Evolutionary conservation across 306 rosid species (phyloP).

Genomic region (Aeschynomene evenia): DNA sequence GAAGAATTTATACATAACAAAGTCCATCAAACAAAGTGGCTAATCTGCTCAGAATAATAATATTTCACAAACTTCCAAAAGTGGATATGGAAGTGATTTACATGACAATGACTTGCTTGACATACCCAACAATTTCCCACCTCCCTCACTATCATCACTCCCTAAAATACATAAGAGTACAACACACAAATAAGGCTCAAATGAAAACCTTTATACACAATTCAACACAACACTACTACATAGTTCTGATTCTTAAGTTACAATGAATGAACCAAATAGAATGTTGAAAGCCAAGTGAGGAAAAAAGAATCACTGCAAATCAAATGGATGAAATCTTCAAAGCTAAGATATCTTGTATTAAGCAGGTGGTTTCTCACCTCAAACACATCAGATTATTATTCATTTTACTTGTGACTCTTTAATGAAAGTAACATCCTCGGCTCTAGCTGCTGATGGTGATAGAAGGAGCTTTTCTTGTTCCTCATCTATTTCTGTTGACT

Average conservation of each 20-base stretch:
- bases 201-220: background rate
- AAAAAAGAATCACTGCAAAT: constrained; percentile 29
- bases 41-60: background rate
- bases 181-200: background rate
- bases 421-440: constrained; percentile 55
- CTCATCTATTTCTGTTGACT: constrained; percentile 50
- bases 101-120: background rate
- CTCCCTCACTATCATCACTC: background rate
- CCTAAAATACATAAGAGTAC: background rate
- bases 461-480: constrained; percentile 70
- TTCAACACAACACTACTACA: background rate
- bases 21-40: constrained; percentile 21
- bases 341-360: constrained; percentile 2
- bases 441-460: constrained; percentile 40
- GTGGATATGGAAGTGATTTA: constrained; percentile 20
- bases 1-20: constrained; percentile 13
- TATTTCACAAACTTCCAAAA: background rate
- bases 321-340: constrained; percentile 24
- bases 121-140: background rate
- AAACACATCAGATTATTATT: constrained; percentile 1
- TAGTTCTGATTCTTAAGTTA: constrained; percentile 15
- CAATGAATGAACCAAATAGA: constrained; percentile 28
- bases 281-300: constrained; percentile 14
- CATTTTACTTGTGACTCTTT: constrained; percentile 46
- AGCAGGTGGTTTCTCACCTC: constrained; percentile 19